Evolutionary conservation across 164 flowering plant species (phyloP).

Genomic region (Macadamia integrifolia): DNA sequence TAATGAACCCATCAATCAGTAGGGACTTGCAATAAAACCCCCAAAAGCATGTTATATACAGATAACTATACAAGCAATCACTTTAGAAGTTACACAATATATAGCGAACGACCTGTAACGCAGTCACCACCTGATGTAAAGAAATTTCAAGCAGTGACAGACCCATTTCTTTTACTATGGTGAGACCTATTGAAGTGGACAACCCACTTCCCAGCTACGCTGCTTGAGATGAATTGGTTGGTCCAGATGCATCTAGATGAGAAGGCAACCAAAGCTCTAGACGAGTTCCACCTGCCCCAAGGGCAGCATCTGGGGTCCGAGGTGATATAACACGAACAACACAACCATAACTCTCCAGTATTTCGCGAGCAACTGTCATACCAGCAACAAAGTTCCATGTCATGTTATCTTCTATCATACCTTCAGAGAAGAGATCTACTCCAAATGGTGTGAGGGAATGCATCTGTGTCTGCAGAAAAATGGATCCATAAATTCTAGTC

Average conservation of each 20-base stretch:
- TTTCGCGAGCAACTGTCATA: slow-evolving; percentile 81
- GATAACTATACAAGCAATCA: background rate
- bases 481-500: slow-evolving; percentile 1
- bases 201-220: background rate
- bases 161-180: background rate
- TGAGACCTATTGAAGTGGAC: background rate
- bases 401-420: slow-evolving; percentile 83
- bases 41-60: slow-evolving; percentile 5
- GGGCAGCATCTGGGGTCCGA: slow-evolving; percentile 43
- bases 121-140: slow-evolving; percentile 4
- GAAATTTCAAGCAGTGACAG: background rate
- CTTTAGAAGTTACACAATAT: background rate
- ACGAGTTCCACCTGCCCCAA: slow-evolving; percentile 85
- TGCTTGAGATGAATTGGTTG: slow-evolving; percentile 12
- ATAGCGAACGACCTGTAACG: background rate
- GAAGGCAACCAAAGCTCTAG: slow-evolving; percentile 89
- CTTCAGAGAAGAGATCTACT: slow-evolving; percentile 57
- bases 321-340: slow-evolving; percentile 84
- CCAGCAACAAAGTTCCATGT: slow-evolving; percentile 98
- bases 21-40: background rate
- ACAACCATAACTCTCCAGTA: slow-evolving; percentile 87
- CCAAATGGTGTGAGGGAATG: slow-evolving; percentile 92
- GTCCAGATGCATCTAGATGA: slow-evolving; percentile 22
- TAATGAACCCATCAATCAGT: no score
- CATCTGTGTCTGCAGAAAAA: slow-evolving; percentile 77